Conservation (phyloP, 2,329 filamentous ascomycete species). For the Biscogniauxia sp. region DNA sequence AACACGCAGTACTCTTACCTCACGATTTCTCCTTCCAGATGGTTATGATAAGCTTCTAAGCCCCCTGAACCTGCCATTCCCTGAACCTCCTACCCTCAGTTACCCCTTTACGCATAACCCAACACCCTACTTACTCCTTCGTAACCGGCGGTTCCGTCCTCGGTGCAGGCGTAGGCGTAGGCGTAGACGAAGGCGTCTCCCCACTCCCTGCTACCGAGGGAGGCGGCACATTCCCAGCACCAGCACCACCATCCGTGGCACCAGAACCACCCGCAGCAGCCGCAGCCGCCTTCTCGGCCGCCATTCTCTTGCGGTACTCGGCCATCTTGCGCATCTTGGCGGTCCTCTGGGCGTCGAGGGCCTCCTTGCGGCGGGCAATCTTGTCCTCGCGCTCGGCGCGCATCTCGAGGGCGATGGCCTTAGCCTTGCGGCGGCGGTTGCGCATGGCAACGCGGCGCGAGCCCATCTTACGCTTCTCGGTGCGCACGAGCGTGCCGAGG, state of each 20-base stretch:
- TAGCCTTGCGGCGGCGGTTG: slow-evolving; percentile 44
- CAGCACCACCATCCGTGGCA: no score
- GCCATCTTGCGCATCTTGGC: slow-evolving; percentile 21
- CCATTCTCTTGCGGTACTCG: slow-evolving; percentile 23
- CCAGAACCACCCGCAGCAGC: background rate
- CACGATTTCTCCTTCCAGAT: no score
- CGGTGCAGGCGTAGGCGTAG: no score
- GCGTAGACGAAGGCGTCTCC: no score
- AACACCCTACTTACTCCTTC: background rate
- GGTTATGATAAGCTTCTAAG: no score
- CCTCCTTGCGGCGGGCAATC: slow-evolving; percentile 31
- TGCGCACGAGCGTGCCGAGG: slow-evolving; percentile 52
- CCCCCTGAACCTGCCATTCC: no score
- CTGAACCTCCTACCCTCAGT: no score
- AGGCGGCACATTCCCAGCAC: no score
- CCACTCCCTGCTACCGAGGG: no score
- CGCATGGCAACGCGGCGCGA: slow-evolving; percentile 48
- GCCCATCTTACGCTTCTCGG: slow-evolving; percentile 44
- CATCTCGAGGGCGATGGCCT: slow-evolving; percentile 31
- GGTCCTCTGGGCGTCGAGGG: slow-evolving; percentile 25
- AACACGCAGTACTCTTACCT: no score
- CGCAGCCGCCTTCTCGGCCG: slow-evolving; percentile 6
- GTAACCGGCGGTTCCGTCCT: no score
- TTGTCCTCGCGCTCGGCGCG: slow-evolving; percentile 29
- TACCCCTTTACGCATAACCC: no score